Percentiles rank a stretch among this genome's conserved stretches.
These are phyloP conservation scores for Hymenoscyphus albidus DNA, from an alignment of 2,329 filamentous ascomycete species.

Conservation along the genomic window DNA sequence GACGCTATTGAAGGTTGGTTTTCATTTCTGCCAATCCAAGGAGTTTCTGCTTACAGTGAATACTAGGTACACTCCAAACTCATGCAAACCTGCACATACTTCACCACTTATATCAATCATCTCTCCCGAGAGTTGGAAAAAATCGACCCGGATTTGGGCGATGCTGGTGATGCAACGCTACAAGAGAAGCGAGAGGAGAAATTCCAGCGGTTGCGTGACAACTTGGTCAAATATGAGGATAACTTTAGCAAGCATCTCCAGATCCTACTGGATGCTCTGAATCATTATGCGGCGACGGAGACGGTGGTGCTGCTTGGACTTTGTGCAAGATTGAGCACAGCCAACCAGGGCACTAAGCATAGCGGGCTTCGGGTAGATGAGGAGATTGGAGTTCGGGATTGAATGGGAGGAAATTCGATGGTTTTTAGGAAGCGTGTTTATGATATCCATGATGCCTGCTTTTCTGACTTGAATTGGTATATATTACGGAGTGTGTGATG, in stretches of 20 bases:
- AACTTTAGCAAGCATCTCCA: slow-evolving; percentile 91
- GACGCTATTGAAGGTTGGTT: slow-evolving; percentile 76
- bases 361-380: slow-evolving; percentile 58
- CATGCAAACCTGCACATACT: slow-evolving; percentile 92
- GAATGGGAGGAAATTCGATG: slow-evolving; percentile 4
- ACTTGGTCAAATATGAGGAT: slow-evolving; percentile 85
- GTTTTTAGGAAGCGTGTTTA: slow-evolving; percentile 7
- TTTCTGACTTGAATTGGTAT: no score
- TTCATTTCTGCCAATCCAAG: slow-evolving; percentile 2
- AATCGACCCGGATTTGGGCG: slow-evolving; percentile 73
- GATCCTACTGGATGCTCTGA: slow-evolving; percentile 89
- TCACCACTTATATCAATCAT: slow-evolving; percentile 84
- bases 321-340: slow-evolving; percentile 76
- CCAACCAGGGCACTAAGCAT: slow-evolving; percentile 70
- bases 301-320: slow-evolving; percentile 90
- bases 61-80: slow-evolving; percentile 97
- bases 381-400: slow-evolving; percentile 37
- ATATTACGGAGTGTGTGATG: no score
- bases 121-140: slow-evolving; percentile 81
- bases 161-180: slow-evolving; percentile 36
- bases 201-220: slow-evolving; percentile 33
- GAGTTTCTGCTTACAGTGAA: slow-evolving; percentile 48
- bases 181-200: slow-evolving; percentile 59
- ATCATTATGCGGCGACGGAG: slow-evolving; percentile 96
- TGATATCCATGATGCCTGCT: slow-evolving; percentile 8